These are phyloP conservation scores for Pezicula rhizophila DNA, from an alignment of 2,329 filamentous ascomycete species.

Conservation along the genomic window DNA sequence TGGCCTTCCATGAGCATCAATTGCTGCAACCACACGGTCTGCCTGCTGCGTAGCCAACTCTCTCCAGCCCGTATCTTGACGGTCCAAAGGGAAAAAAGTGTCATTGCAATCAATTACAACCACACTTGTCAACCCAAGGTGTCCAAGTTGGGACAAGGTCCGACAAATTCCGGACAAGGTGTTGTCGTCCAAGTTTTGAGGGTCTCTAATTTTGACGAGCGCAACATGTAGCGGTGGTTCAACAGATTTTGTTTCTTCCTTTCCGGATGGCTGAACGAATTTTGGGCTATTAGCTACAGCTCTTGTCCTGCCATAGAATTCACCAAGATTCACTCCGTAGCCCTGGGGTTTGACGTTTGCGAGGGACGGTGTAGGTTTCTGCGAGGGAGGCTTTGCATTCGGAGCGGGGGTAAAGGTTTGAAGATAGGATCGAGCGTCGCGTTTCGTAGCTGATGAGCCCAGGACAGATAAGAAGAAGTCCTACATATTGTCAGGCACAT, in stretches of 20 bases:
- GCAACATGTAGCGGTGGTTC: slow-evolving; percentile 61
- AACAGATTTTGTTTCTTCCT: slow-evolving; percentile 10
- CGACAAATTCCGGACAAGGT: slow-evolving; percentile 71
- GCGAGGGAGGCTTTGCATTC: slow-evolving; percentile 16
- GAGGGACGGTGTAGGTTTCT: slow-evolving; percentile 1
- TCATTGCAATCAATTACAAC: slow-evolving; percentile 72
- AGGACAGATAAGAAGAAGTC: slow-evolving; percentile 84
- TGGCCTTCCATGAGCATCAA: slow-evolving; percentile 62
- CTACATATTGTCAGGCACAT: slow-evolving; percentile 34
- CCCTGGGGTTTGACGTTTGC: slow-evolving; percentile 21
- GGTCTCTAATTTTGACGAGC: slow-evolving; percentile 74
- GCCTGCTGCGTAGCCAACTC: slow-evolving; percentile 55
- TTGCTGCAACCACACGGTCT: slow-evolving; percentile 65
- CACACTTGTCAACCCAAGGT: slow-evolving; percentile 74
- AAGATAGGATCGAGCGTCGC: slow-evolving; percentile 87
- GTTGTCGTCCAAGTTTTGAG: slow-evolving; percentile 62
- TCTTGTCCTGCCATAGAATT: slow-evolving; percentile 50
- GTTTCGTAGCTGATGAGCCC: slow-evolving; percentile 82
- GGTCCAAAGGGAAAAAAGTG: slow-evolving; percentile 5
- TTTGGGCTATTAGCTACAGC: slow-evolving; percentile 54
- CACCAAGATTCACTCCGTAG: slow-evolving; percentile 53
- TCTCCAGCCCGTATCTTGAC: slow-evolving; percentile 29
- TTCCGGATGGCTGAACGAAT: slow-evolving; percentile 46
- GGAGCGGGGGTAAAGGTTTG: slow-evolving; percentile 64
- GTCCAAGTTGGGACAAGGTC: slow-evolving; percentile 76